Evolutionary conservation across 1,284 basidiomycete species (phyloP).

Genomic region (Meira miltonrushii): DNA sequence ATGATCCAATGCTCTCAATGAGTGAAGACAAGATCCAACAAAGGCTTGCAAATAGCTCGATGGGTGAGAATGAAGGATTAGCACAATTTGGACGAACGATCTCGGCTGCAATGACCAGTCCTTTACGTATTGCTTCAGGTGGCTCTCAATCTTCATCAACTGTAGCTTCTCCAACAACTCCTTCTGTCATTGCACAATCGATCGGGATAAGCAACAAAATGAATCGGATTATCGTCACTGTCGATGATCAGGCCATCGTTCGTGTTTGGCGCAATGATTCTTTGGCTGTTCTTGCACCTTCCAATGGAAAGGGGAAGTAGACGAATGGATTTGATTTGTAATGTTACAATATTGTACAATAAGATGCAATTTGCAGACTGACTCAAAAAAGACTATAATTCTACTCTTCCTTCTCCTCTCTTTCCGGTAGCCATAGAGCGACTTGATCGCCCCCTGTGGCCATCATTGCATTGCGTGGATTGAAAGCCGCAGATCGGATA

Average conservation of each 20-base stretch:
- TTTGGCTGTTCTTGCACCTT: neutral
- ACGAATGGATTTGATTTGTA: too few species aligned
- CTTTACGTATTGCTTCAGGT: neutral
- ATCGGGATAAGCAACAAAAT: neutral
- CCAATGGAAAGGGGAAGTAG: too few species aligned
- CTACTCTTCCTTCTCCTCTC: neutral
- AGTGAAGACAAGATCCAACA: neutral
- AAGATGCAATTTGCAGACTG: too few species aligned
- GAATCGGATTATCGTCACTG: slow-evolving; percentile 33
- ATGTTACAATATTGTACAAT: too few species aligned
- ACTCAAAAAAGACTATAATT: too few species aligned
- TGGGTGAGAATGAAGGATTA: neutral
- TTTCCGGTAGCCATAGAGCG: slow-evolving; percentile 45
- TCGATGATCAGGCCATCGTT: slow-evolving; percentile 27
- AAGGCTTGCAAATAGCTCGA: neutral
- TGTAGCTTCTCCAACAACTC: too few species aligned
- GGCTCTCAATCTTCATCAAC: too few species aligned
- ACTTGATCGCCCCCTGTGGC: slow-evolving; percentile 37
- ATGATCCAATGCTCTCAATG: slow-evolving; percentile 22
- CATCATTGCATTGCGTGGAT: slow-evolving; percentile 40
- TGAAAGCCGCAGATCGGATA: slow-evolving; percentile 40
- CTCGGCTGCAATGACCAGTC: neutral
- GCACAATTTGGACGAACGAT: neutral
- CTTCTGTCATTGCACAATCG: neutral
- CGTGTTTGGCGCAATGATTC: slow-evolving; percentile 31